phyloP scores from a whole-genome alignment of 495 filamentous ascomycete genomes.

The Penicillium riverlandense region DNA sequence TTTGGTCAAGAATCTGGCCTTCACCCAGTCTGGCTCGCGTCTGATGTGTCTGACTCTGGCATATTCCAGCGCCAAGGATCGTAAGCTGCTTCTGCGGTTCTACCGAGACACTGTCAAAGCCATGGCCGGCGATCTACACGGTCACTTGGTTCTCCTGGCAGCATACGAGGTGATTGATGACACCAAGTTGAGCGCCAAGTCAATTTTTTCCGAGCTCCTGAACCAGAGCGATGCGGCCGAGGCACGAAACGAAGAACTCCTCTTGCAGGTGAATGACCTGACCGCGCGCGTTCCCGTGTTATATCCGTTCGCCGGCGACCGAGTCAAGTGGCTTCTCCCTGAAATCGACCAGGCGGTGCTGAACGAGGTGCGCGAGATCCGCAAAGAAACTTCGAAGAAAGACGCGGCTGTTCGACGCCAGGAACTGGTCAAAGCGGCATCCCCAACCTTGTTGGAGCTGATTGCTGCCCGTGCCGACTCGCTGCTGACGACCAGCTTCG shows the following conservation, averaged over 20 bases:
- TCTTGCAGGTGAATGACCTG: conserved; percentile 55
- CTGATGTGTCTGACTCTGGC: conserved; percentile 77
- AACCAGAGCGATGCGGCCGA: conserved; percentile 55
- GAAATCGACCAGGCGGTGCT: conserved; percentile 56
- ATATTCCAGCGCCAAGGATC: conserved; percentile 82
- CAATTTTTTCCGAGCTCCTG: conserved; percentile 75
- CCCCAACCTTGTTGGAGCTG: conserved; percentile 58
- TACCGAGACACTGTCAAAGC: conserved; percentile 79
- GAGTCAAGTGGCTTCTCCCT: conserved; percentile 62
- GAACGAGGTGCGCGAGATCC: conserved; percentile 65
- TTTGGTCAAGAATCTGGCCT: conserved; percentile 87
- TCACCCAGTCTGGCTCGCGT: conserved; percentile 80
- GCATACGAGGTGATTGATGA: conserved; percentile 91
- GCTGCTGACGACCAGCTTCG: conserved; percentile 67
- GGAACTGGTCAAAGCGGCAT: conserved; percentile 59
- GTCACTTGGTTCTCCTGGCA: conserved; percentile 72
- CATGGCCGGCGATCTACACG: conserved; percentile 72
- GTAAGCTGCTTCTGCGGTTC: conserved; percentile 76
- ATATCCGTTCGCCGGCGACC: conserved; percentile 72
- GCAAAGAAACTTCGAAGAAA: conserved; percentile 84
- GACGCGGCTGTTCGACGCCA: conserved; percentile 64
- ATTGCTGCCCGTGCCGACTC: conserved; percentile 60
- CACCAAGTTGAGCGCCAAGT: conserved; percentile 78
- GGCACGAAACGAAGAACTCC: conserved; percentile 50
- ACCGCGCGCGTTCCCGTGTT: conserved; percentile 71